These are phyloP conservation scores for Senna tora DNA, from an alignment of 306 rosid genomes.

Conservation along the genomic window DNA sequence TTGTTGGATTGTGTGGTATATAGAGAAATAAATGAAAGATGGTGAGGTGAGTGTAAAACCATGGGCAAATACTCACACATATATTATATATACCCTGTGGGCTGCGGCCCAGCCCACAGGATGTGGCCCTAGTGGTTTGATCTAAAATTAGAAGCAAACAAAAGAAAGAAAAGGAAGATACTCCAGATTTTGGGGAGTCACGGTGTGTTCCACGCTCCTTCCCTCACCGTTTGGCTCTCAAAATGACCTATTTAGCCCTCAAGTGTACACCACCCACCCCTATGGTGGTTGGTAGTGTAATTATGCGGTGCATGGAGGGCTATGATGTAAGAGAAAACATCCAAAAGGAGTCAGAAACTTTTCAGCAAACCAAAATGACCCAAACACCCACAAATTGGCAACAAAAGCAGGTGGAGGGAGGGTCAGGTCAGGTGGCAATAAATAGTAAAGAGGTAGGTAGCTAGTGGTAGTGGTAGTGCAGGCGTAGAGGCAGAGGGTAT, in stretches of 20 bases:
- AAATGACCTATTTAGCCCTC: neutral
- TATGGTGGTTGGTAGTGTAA: slow-evolving; percentile 21
- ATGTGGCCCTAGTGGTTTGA: no score
- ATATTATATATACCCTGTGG: neutral
- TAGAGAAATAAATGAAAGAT: no score
- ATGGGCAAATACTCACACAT: neutral
- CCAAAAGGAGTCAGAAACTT: no score
- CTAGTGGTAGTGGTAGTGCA: no score
- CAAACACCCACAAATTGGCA: neutral
- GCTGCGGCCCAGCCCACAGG: neutral
- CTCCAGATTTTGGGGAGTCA: slow-evolving; percentile 30
- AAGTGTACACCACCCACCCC: no score
- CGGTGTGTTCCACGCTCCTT: neutral
- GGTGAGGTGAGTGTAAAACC: no score
- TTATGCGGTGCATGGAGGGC: slow-evolving; percentile 16
- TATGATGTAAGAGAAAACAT: neutral
- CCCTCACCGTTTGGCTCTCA: neutral
- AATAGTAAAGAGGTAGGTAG: neutral
- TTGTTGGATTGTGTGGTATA: no score
- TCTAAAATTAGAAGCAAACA: neutral
- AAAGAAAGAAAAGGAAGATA: neutral
- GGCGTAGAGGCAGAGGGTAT: no score
- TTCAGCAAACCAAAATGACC: neutral
- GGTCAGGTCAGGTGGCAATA: no score
- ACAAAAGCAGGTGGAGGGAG: neutral